Evolutionary conservation across 2,329 filamentous ascomycete genomes (phyloP).

Genomic region (Stachybotrys chlorohalonatus): DNA sequence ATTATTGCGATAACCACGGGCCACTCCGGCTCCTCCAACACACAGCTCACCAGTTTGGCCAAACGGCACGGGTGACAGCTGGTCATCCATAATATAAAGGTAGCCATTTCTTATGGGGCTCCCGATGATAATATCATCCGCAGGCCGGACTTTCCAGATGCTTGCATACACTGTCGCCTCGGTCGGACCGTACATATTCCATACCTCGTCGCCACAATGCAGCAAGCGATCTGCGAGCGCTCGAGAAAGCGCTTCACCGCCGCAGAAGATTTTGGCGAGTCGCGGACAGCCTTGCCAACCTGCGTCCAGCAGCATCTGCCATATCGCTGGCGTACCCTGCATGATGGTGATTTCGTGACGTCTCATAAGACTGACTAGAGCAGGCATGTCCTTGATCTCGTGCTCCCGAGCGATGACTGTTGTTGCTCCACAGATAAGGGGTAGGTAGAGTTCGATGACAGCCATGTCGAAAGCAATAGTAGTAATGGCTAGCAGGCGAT

Average conservation of each 20-base stretch:
- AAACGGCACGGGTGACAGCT: conserved; percentile 22
- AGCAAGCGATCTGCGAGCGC: conserved; percentile 6
- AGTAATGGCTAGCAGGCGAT: conserved; percentile 9
- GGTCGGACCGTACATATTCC: conserved; percentile 20
- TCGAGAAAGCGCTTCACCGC: conserved; percentile 5
- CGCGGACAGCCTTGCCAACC: conserved; percentile 6
- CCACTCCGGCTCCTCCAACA: conserved; percentile 19
- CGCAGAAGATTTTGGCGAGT: conserved; percentile 6
- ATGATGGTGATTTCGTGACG: conserved; percentile 7
- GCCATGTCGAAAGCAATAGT: conserved; percentile 11
- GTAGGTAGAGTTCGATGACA: conserved; percentile 7
- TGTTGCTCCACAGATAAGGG: conserved; percentile 7
- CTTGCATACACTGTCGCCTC: conserved; percentile 10
- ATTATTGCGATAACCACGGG: conserved; percentile 9
- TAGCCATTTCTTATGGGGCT: conserved; percentile 15
- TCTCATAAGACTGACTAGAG: conserved; percentile 5
- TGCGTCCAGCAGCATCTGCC: conserved; percentile 10
- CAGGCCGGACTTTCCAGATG: conserved; percentile 13
- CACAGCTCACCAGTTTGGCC: conserved; percentile 25
- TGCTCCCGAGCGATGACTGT: conserved; percentile 6
- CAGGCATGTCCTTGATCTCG: conserved; percentile 4
- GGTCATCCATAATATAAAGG: conserved; percentile 29
- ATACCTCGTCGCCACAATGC: conserved; percentile 5
- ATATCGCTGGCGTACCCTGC: conserved; percentile 9
- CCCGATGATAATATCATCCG: conserved; percentile 7